phyloP scores from a whole-genome alignment of 2,329 filamentous ascomycete species.

The Fusarium sp. region DNA sequence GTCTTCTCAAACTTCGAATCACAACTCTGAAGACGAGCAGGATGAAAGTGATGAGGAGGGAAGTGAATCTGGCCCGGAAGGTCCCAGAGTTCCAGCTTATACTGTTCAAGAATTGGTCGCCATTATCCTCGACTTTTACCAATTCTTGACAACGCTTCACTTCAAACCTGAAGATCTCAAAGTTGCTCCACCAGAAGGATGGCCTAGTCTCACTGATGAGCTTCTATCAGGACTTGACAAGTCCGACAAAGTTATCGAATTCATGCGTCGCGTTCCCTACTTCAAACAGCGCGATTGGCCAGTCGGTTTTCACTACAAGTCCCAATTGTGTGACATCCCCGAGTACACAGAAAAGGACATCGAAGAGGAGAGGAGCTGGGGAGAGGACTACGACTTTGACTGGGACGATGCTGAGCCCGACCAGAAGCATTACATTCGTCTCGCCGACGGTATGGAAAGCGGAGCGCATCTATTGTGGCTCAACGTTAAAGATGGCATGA shows the following conservation, averaged over 20 bases:
- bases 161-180: neutral
- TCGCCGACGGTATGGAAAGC: neutral
- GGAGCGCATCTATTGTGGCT: neutral
- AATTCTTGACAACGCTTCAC: neutral
- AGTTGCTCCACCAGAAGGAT: neutral
- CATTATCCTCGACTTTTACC: neutral
- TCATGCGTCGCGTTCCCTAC: neutral
- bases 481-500: neutral
- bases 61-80: neutral
- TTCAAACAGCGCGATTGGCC: neutral
- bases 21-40: neutral
- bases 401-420: neutral
- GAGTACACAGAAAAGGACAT: neutral
- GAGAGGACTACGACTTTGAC: neutral
- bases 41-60: neutral
- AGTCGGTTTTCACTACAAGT: slow-evolving; percentile 1
- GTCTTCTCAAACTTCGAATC: neutral
- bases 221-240: neutral
- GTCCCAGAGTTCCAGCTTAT: neutral
- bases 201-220: neutral
- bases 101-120: neutral
- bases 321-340: neutral
- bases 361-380: neutral
- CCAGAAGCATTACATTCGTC: neutral
- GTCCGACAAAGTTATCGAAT: neutral